Evolutionary conservation across 768 basidiomycete genomes (phyloP), one percentile per base, ranked within the genome.

Genomic region (Lentinula raphanica): DNA sequence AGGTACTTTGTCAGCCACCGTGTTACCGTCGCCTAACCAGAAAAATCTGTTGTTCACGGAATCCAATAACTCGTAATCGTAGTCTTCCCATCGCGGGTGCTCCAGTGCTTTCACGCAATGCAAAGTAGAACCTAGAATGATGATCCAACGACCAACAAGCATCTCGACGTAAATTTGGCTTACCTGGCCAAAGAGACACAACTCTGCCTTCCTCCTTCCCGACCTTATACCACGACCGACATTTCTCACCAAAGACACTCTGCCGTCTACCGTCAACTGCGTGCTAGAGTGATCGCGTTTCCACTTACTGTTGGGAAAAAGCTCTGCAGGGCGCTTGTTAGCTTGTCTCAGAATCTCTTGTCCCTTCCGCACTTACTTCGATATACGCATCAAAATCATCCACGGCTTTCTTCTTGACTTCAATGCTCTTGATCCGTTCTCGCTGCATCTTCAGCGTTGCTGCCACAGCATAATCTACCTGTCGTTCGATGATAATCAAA

Each of bases 51-150:
- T 85, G 53, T 68, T 70, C 39, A 64, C n/a, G n/a, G 58, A 71
- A 57, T 80, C 78, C 3, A 79, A 63, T 4, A 57, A 68, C 63
- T 85, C 78, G 58, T 82, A 85, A 42, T 75, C 73, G 59, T 73
- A 87, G 62, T 87, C 86, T 59, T 87, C 86, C 84, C 84, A 87
- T 5, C 85, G 78, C 5, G 84, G 85, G 64, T 82, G 67, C 36
- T 71, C 69, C 5, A 87, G 66, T 1, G 79, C 75, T 27, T 72
- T 74, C 5, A 73, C 68, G 0, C 79, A 82, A 56, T 85, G 84
- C 15, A 83, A 63, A 46, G 75, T 73, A 0, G 83, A 84, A 6
- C 84, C 81, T 83, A 39, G 1, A 17, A 3, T n/a, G n/a, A n/a
- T n/a, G n/a, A n/a, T 23, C 5, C 29, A n/a, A 21, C 25, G 17